Evolutionary conservation across 805 yeast genomes (phyloP).

Genomic region (Sugiyamaella boreocaroliniensis): DNA sequence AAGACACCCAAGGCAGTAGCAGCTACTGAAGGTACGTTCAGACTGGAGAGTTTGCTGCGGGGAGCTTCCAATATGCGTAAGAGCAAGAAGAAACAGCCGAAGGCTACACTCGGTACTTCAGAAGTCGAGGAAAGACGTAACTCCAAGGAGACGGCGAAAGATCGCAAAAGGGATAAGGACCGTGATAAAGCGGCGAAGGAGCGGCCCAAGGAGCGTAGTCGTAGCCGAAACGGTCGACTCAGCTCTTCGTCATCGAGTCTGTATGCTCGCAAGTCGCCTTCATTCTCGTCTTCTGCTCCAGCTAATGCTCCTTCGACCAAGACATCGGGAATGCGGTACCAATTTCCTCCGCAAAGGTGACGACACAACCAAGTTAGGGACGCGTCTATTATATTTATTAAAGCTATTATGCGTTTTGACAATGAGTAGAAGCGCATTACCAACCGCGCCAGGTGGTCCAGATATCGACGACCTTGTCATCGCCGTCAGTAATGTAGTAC

Average conservation of each 20-base stretch:
- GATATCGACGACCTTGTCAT: slow-evolving; percentile 47
- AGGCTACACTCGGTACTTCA: neutral
- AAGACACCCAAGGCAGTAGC: slow-evolving; percentile 6
- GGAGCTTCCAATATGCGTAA: slow-evolving; percentile 24
- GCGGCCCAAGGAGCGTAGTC: neutral
- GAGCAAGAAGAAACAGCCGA: slow-evolving; percentile 16
- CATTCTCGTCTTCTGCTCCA: neutral
- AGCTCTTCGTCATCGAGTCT: neutral
- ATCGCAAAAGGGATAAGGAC: slow-evolving; percentile 1
- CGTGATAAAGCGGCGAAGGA: too few relatives aligned
- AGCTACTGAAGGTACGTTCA: slow-evolving; percentile 28
- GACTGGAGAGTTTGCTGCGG: slow-evolving; percentile 30
- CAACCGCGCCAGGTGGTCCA: slow-evolving; percentile 61
- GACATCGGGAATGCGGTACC: neutral
- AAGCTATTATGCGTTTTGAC: too few relatives aligned
- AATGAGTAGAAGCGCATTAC: slow-evolving; percentile 15
- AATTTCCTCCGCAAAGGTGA: neutral
- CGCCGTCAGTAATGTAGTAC: slow-evolving; percentile 48
- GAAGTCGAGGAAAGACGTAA: slow-evolving; percentile 9
- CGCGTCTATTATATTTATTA: neutral
- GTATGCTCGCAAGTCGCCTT: neutral
- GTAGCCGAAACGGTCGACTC: neutral
- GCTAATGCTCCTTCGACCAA: neutral
- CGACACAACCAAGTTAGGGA: neutral
- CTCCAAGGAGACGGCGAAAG: slow-evolving; percentile 5